Percentiles rank a stretch among this genome's conserved stretches.
These are phyloP conservation scores for Aspergillus campestris DNA, from an alignment of 495 filamentous ascomycete genomes.

Conservation along the genomic window DNA sequence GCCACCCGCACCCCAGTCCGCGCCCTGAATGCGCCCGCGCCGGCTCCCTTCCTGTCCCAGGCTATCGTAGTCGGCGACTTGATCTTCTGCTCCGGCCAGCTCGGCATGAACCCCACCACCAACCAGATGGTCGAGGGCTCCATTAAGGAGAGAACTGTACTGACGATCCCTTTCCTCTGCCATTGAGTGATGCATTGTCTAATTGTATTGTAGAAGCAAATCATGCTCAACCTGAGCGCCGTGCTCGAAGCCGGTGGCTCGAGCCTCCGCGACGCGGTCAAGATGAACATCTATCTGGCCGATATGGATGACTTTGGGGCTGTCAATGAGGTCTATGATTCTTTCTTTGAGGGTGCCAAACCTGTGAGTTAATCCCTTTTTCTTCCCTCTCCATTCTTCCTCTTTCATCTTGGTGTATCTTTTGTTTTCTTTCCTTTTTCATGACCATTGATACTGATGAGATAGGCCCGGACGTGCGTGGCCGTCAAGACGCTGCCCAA, in stretches of 20 bases:
- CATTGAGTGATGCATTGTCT: neutral
- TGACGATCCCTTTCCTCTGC: constrained; percentile 1
- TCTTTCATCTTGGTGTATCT: neutral
- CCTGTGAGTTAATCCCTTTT: constrained; percentile 25
- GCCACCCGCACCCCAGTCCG: constrained; percentile 19
- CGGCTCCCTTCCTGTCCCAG: constrained; percentile 37
- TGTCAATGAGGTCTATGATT: constrained; percentile 53
- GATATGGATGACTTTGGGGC: constrained; percentile 61
- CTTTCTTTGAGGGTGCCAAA: constrained; percentile 46
- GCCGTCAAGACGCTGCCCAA: constrained; percentile 56
- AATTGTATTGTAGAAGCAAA: constrained; percentile 28
- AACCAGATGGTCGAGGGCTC: constrained; percentile 41
- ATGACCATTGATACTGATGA: neutral
- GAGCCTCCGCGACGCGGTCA: constrained; percentile 53
- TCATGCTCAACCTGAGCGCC: constrained; percentile 53
- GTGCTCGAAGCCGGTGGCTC: constrained; percentile 59
- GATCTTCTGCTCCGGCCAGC: constrained; percentile 38
- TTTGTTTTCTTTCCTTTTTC: neutral
- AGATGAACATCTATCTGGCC: constrained; percentile 61
- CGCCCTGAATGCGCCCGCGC: constrained; percentile 28
- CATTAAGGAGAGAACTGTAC: constrained; percentile 48
- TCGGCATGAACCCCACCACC: constrained; percentile 44
- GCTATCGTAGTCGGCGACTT: constrained; percentile 34
- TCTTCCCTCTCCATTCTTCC: neutral
- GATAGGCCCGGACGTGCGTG: constrained; percentile 53